phyloP scores from a whole-genome alignment of 1,139 yeast species.

The Debaryomycetaceae sp. region DNA sequence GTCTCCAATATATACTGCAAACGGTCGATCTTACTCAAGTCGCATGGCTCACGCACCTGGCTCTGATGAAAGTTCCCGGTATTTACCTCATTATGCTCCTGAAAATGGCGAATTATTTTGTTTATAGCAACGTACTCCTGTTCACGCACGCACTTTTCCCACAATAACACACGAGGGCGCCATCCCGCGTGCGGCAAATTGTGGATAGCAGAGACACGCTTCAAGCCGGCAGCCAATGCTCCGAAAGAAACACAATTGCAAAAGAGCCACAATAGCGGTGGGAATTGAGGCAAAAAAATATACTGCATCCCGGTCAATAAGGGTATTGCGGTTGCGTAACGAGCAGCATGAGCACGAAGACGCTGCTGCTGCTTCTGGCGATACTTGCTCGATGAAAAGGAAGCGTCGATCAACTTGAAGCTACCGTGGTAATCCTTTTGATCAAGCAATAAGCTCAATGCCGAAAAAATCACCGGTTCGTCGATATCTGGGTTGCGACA shows the following conservation, averaged over 20 bases:
- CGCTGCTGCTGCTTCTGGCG: not conserved
- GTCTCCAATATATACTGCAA: constrained; percentile 20
- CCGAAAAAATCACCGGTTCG: constrained; percentile 7
- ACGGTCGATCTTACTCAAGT: constrained; percentile 10
- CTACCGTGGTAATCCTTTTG: constrained; percentile 25
- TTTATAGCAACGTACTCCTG: constrained; percentile 20
- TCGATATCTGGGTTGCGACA: no score
- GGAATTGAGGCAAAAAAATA: constrained; percentile 6
- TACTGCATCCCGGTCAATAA: constrained; percentile 1
- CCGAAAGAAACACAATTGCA: not conserved
- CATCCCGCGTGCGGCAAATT: constrained; percentile 22
- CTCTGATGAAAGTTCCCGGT: constrained; percentile 28
- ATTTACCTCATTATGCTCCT: constrained; percentile 30
- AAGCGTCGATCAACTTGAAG: constrained; percentile 20
- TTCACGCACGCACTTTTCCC: constrained; percentile 14
- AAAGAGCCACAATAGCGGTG: constrained; percentile 4
- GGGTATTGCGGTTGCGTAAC: not conserved
- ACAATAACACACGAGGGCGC: constrained; percentile 18
- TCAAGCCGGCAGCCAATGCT: constrained; percentile 2
- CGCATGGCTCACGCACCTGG: constrained; percentile 14
- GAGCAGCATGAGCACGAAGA: not conserved
- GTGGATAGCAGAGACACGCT: constrained; percentile 6
- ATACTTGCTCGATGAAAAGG: constrained; percentile 6
- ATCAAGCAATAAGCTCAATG: constrained; percentile 13
- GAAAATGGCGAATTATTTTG: constrained; percentile 25